Conservation (phyloP, 148 eudicot species). For the Fagopyrum tataricum region DNA sequence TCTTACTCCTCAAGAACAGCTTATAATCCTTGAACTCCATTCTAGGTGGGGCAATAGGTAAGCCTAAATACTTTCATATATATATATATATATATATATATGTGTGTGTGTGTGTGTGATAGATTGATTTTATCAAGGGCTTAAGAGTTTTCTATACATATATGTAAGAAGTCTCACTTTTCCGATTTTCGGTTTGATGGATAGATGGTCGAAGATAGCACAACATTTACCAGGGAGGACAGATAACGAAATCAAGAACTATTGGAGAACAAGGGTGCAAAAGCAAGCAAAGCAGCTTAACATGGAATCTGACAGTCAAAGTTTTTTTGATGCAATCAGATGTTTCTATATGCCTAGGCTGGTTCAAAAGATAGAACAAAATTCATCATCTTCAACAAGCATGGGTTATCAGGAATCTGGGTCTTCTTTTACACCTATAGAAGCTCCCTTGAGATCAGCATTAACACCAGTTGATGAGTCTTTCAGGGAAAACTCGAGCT, state of each 20-base stretch:
- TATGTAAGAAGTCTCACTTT: background rate
- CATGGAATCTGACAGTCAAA: slow-evolving; percentile 22
- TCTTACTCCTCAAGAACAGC: slow-evolving; percentile 67
- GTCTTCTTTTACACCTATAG: background rate
- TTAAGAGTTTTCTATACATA: no score
- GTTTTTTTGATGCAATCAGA: slow-evolving; percentile 29
- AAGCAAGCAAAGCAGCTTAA: slow-evolving; percentile 43
- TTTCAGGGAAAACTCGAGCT: background rate
- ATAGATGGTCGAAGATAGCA: slow-evolving; percentile 73
- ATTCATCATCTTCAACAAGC: background rate
- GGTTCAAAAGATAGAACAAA: slow-evolving; percentile 41
- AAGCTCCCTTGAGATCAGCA: background rate
- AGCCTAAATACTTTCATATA: background rate
- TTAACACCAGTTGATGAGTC: background rate
- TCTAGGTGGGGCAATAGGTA: slow-evolving; percentile 84
- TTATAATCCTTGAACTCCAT: slow-evolving; percentile 72
- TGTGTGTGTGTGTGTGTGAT: no score
- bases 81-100: background rate
- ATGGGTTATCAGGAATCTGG: background rate
- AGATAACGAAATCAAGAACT: slow-evolving; percentile 61
- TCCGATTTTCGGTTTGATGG: background rate
- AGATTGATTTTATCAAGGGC: no score
- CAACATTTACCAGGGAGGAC: slow-evolving; percentile 65
- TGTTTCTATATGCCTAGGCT: slow-evolving; percentile 52
- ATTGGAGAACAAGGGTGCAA: slow-evolving; percentile 77